These are phyloP conservation scores for Parafenestella ontariensis DNA, from an alignment of 2,329 filamentous ascomycete species.

Conservation along the genomic window DNA sequence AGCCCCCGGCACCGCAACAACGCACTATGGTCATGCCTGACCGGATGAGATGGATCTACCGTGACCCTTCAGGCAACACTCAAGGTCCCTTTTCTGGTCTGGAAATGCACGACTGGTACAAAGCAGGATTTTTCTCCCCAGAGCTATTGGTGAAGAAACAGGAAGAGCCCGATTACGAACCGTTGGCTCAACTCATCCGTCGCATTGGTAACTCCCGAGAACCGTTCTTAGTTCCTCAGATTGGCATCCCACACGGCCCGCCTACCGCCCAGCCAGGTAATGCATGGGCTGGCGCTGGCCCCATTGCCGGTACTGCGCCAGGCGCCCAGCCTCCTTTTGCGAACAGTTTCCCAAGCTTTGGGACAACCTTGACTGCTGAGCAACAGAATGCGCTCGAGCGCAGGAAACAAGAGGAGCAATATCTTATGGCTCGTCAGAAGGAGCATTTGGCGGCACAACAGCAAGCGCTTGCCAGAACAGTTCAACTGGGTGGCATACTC, in stretches of 20 bases:
- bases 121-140: slow-evolving; percentile 95
- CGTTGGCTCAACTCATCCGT: slow-evolving; percentile 89
- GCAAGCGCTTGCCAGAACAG: slow-evolving; percentile 73
- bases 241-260: slow-evolving; percentile 89
- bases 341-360: slow-evolving; percentile 93
- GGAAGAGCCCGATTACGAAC: slow-evolving; percentile 93
- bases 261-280: slow-evolving; percentile 60
- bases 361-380: slow-evolving; percentile 92
- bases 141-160: slow-evolving; percentile 94
- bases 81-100: slow-evolving; percentile 95
- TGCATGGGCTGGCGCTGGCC: slow-evolving; percentile 51
- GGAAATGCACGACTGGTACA: slow-evolving; percentile 99
- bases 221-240: slow-evolving; percentile 96
- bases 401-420: slow-evolving; percentile 97
- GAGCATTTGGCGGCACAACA: slow-evolving; percentile 91
- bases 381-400: slow-evolving; percentile 97
- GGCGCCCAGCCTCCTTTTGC: slow-evolving; percentile 80
- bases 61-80: slow-evolving; percentile 88
- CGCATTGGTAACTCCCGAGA: slow-evolving; percentile 97
- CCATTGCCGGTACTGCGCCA: slow-evolving; percentile 47
- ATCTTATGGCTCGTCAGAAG: slow-evolving; percentile 93
- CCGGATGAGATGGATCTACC: slow-evolving; percentile 97
- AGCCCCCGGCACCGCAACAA: slow-evolving; percentile 72
- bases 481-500: slow-evolving; percentile 62
- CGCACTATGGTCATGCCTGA: slow-evolving; percentile 99